Evolutionary conservation across 768 basidiomycete species (phyloP).

Genomic region (Leccinum truebloodii): DNA sequence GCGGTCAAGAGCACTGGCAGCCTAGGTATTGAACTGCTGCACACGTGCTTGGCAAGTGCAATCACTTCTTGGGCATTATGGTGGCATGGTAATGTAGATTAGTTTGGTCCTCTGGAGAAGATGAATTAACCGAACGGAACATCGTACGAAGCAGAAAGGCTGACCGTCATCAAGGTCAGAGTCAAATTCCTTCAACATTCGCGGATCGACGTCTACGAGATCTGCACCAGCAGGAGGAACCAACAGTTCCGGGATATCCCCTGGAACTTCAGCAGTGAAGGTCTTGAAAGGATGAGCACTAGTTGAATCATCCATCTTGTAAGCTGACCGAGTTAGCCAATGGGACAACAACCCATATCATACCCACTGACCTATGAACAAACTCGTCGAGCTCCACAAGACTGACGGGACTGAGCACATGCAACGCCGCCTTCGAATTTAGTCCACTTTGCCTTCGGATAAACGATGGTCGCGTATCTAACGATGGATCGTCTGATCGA

Average conservation of each 20-base stretch:
- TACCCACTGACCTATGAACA: constrained; percentile 33
- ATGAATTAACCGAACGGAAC: constrained; percentile 3
- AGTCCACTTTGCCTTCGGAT: constrained; percentile 38
- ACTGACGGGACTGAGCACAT: too few relatives aligned
- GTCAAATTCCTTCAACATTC: constrained; percentile 69
- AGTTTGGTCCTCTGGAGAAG: constrained; percentile 74
- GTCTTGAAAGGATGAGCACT: constrained; percentile 11
- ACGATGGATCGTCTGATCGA: constrained; percentile 77
- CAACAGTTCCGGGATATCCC: constrained; percentile 45
- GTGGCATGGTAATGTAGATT: constrained; percentile 85
- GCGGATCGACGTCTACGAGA: constrained; percentile 53
- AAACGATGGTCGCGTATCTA: constrained; percentile 77
- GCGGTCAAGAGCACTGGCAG: constrained; percentile 59
- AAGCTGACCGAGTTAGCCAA: constrained; percentile 47
- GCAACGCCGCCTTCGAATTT: too few relatives aligned
- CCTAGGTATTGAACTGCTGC: constrained; percentile 8
- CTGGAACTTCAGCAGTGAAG: constrained; percentile 72
- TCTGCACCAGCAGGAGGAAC: constrained; percentile 58
- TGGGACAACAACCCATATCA: not conserved
- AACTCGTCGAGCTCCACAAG: too few relatives aligned
- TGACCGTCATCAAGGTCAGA: constrained; percentile 83
- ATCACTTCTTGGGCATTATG: constrained; percentile 91
- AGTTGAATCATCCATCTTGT: constrained; percentile 59
- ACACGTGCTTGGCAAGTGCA: constrained; percentile 73
- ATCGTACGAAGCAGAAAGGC: constrained; percentile 19